Evolutionary conservation across 2,329 filamentous ascomycete genomes (phyloP), one percentile per base, ranked within the genome.

Genomic region (Macrophomina phaseolina): DNA sequence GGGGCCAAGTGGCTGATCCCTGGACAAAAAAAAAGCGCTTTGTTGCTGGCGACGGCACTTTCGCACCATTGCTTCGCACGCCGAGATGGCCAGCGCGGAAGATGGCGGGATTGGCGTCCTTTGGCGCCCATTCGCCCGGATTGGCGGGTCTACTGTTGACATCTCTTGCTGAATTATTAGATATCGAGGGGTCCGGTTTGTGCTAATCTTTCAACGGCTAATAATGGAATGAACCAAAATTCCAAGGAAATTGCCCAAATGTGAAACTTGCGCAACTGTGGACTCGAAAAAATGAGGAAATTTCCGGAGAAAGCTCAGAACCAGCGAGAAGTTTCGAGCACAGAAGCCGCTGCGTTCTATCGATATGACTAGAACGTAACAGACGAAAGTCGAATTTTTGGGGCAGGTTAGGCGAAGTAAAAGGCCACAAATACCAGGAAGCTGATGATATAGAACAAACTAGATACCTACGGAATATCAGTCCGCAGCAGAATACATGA

Each of bases 391-490:
- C 32, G 36, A 38, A 16, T 32, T 18, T n/a, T n/a, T n/a, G n/a
- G n/a, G n/a, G 52, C 30, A 18, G 52, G 23, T 5, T 34, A 4
- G 32, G 52, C 52, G 52, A 62, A 28, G 30, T 4, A 18, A 23
- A 23, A 46, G 42, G 34, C 40, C 56, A 60, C 28, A 18, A n/a
- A 28, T 12, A 28, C 18, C 58, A 49, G 34, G 45, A 49, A 62
- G 49, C 12, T 62, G 58, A 62, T 62, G 38, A 32, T 48, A 62
- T 62, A 65, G 49, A 56, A 56, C 51, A 65, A 56, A n/a, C 63
- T 65, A 65, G 63, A 48, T 65, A 48, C 63, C 38, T 65, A 65
- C 58, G 46, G 45, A 62, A 62, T 40, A 49, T 62, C 32, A 28
- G 42, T 62, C 58, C 32, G 58, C 46, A 62, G n/a, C 45, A 45